A percentile compares a stretch with the other conserved stretches of the same genome.
phyloP scores from a whole-genome alignment of 768 basidiomycete genomes.

The Lentinula guzmanii region DNA sequence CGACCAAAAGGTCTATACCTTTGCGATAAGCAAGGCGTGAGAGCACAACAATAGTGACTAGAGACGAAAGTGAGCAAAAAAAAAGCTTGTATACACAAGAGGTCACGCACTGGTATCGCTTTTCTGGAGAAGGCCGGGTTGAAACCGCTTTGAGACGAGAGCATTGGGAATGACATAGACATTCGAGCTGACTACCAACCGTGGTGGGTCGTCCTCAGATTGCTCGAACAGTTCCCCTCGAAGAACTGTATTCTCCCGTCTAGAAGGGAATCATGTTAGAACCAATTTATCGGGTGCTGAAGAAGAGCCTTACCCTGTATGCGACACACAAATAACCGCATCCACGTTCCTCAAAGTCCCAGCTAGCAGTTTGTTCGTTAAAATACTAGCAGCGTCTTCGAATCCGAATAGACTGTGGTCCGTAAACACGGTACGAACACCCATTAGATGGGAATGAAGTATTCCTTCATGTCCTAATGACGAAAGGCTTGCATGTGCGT shows the following conservation, averaged over 20 bases:
- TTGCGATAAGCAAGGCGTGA: slow-evolving; percentile 93
- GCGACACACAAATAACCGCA: slow-evolving; percentile 92
- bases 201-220: slow-evolving; percentile 33
- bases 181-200: slow-evolving; percentile 42
- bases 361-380: slow-evolving; percentile 93
- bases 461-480: slow-evolving; percentile 91
- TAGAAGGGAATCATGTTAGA: slow-evolving; percentile 22
- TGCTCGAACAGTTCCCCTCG: slow-evolving; percentile 71
- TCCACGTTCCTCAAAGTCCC: slow-evolving; percentile 88
- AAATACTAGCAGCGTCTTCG: slow-evolving; percentile 92
- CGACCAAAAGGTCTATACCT: slow-evolving; percentile 92
- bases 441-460: slow-evolving; percentile 81
- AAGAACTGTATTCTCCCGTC: slow-evolving; percentile 96
- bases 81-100: neutral
- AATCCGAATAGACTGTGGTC: slow-evolving; percentile 97
- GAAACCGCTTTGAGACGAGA: slow-evolving; percentile 81
- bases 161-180: slow-evolving; percentile 96
- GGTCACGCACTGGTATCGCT: slow-evolving; percentile 50
- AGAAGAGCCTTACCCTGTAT: slow-evolving; percentile 70
- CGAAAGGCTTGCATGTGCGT: slow-evolving; percentile 89
- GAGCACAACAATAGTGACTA: slow-evolving; percentile 89
- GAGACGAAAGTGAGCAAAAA: neutral
- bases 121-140: slow-evolving; percentile 46
- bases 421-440: slow-evolving; percentile 88
- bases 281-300: neutral